Percentiles rank a stretch among this genome's conserved stretches.
Evolutionary conservation across 495 filamentous ascomycete genomes (phyloP).

Genomic region (Bathelium albidoporum): DNA sequence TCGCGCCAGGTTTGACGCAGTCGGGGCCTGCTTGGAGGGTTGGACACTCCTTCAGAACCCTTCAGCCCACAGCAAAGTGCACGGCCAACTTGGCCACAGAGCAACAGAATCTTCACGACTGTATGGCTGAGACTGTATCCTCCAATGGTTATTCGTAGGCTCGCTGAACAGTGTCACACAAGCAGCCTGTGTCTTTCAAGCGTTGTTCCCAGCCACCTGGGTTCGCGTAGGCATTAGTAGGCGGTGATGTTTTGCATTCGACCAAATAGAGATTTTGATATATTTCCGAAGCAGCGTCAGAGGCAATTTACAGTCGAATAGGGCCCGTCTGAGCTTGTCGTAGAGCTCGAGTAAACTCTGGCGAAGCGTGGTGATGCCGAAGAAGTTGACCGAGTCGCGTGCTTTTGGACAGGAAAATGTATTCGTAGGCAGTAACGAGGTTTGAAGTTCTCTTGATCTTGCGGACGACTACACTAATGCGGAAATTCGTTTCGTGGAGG

Average conservation of each 20-base stretch:
- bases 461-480: neutral
- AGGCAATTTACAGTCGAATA: no score
- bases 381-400: neutral
- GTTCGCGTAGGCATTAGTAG: neutral
- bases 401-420: neutral
- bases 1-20: neutral
- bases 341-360: neutral
- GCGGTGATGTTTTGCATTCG: no score
- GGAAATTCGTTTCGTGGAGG: no score
- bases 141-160: neutral
- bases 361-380: neutral
- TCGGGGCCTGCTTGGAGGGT: neutral
- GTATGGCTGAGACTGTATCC: neutral
- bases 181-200: neutral
- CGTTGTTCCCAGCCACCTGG: neutral
- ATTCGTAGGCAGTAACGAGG: neutral
- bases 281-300: no score
- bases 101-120: neutral
- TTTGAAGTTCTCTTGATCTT: neutral
- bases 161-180: neutral
- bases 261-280: no score
- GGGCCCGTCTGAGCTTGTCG: no score
- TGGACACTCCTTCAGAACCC: neutral
- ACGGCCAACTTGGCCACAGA: neutral
- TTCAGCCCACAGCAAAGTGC: neutral